These are phyloP conservation scores for Naganishia kalamii DNA, from an alignment of 768 basidiomycete species.

Conservation along the genomic window DNA sequence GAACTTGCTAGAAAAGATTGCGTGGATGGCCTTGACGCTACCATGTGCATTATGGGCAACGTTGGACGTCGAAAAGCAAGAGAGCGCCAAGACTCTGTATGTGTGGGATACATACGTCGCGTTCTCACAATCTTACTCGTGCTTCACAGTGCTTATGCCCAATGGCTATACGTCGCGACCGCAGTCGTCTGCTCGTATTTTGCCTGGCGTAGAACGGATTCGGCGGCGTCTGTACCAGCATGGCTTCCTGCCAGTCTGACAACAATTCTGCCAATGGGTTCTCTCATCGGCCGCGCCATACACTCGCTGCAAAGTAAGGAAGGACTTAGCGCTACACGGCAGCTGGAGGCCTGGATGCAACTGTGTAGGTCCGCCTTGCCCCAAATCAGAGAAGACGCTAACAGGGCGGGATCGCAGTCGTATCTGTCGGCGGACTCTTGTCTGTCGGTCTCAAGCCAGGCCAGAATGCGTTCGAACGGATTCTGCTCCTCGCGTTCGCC, in stretches of 20 bases:
- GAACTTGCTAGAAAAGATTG: not conserved
- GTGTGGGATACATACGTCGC: conserved; percentile 36
- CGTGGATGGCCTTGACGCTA: conserved; percentile 28
- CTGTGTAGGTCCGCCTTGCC: not conserved
- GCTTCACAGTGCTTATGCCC: not conserved
- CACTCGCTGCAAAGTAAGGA: not conserved
- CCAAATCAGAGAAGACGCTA: not conserved
- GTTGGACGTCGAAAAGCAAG: conserved; percentile 64
- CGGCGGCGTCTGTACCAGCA: not conserved
- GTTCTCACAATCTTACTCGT: not conserved
- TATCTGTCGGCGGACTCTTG: conserved; percentile 18
- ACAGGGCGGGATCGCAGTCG: not conserved
- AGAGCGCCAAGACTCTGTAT: conserved; percentile 60
- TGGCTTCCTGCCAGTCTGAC: not conserved
- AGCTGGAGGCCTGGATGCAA: conserved; percentile 1
- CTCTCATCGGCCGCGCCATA: not conserved
- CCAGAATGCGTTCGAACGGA: conserved; percentile 26
- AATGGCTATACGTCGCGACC: conserved; percentile 4
- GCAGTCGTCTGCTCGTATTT: not conserved
- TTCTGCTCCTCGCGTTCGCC: conserved; percentile 56
- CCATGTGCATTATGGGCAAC: conserved; percentile 62
- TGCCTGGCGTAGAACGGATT: not conserved
- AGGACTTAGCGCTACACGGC: not conserved
- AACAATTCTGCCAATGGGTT: not conserved
- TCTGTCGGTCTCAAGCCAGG: conserved; percentile 25